Evolutionary conservation across 495 filamentous ascomycete genomes (phyloP).

Genomic region (Tuber calosporum): DNA sequence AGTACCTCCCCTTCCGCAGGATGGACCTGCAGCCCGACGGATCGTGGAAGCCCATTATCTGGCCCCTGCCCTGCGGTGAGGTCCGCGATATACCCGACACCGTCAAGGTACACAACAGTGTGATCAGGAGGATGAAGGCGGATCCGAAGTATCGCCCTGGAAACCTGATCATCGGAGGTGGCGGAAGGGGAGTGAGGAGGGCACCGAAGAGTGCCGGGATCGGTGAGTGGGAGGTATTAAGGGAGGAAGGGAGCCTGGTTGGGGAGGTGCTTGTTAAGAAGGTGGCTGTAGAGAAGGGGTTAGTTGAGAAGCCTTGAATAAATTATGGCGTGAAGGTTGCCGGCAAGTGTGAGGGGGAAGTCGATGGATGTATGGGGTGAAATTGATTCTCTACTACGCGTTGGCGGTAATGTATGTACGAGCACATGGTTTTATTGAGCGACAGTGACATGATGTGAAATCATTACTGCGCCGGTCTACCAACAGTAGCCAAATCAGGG

Average conservation of each 20-base stretch:
- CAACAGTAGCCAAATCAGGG: neutral
- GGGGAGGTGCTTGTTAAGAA: constrained; percentile 51
- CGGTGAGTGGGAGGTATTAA: constrained; percentile 65
- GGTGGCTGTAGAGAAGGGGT: neutral
- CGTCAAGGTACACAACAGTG: constrained; percentile 60
- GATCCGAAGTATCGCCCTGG: constrained; percentile 64
- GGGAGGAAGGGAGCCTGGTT: constrained; percentile 57
- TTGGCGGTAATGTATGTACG: neutral
- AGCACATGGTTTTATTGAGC: too few relatives aligned
- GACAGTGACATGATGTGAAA: neutral
- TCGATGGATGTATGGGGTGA: neutral
- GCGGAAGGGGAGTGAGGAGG: constrained; percentile 59
- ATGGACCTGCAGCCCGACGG: constrained; percentile 72
- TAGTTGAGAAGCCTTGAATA: neutral
- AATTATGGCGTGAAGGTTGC: neutral
- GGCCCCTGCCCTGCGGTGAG: constrained; percentile 74
- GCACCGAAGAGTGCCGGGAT: constrained; percentile 60
- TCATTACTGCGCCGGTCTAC: neutral
- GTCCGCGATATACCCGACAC: constrained; percentile 69
- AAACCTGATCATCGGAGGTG: constrained; percentile 73
- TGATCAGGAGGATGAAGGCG: constrained; percentile 63
- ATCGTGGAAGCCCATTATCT: constrained; percentile 71
- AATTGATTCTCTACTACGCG: neutral
- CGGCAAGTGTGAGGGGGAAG: neutral
- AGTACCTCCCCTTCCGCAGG: constrained; percentile 74